These are phyloP conservation scores for Umbelopsis isabellina DNA, from an alignment of 192 early-diverging fungal genomes.

Conservation along the genomic window DNA sequence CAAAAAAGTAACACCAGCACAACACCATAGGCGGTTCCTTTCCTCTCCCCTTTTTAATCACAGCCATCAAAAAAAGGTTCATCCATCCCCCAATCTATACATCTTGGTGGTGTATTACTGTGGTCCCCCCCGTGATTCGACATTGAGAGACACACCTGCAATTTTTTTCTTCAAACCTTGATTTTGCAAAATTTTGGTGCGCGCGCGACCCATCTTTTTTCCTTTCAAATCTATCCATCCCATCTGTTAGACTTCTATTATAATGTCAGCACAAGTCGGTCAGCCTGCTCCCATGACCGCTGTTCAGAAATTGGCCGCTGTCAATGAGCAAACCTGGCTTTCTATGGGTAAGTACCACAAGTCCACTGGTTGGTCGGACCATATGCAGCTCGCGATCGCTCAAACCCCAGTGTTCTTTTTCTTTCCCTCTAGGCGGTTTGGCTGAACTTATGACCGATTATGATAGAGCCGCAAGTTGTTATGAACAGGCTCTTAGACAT, in stretches of 20 bases:
- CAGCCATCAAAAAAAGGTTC: too few species aligned
- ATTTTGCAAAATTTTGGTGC: neutral
- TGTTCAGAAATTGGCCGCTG: constrained; percentile 50
- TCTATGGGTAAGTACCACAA: constrained; percentile 59
- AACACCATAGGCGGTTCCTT: too few species aligned
- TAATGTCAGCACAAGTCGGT: constrained; percentile 18
- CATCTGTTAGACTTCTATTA: neutral
- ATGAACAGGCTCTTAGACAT: constrained; percentile 89
- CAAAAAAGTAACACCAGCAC: too few species aligned
- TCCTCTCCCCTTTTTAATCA: too few species aligned
- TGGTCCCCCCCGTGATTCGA: too few species aligned
- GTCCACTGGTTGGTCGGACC: neutral
- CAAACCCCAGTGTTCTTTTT: neutral
- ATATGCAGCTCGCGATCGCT: neutral
- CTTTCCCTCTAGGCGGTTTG: constrained; percentile 24
- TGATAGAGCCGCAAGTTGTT: constrained; percentile 84
- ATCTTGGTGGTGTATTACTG: too few species aligned
- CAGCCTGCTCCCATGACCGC: constrained; percentile 25
- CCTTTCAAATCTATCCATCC: neutral
- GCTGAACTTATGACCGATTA: constrained; percentile 59
- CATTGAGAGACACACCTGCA: neutral
- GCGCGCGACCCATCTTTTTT: neutral
- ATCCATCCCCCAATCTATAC: too few species aligned
- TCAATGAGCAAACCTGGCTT: constrained; percentile 69
- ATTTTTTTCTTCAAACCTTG: neutral